These are phyloP conservation scores for Eucalyptus shirleyi DNA, from an alignment of 345 rosid genomes.

Conservation along the genomic window DNA sequence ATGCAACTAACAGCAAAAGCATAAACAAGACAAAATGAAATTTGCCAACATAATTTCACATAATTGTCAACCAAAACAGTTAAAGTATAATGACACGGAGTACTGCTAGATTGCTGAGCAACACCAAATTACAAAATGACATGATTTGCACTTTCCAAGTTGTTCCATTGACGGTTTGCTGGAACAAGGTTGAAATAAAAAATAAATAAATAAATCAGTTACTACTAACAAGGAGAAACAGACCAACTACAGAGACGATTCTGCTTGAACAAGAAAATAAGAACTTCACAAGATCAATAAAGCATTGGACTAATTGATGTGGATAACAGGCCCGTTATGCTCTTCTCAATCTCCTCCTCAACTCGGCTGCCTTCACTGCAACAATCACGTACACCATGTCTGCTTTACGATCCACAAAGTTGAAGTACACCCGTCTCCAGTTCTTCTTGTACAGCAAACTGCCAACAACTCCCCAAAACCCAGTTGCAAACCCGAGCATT, in stretches of 20 bases:
- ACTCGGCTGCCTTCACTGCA: neutral
- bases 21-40: neutral
- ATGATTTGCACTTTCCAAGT: neutral
- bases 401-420: neutral
- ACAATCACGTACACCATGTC: neutral
- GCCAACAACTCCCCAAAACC: neutral
- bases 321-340: neutral
- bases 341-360: neutral
- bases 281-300: neutral
- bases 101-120: neutral
- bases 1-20: neutral
- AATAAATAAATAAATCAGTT: no score
- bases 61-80: neutral
- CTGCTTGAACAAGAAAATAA: neutral
- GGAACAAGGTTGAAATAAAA: neutral
- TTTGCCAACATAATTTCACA: neutral
- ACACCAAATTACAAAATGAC: no score
- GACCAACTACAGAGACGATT: neutral
- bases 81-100: neutral
- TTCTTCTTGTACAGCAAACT: neutral
- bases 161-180: accelerated
- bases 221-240: neutral
- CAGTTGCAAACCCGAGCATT: neutral
- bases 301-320: neutral
- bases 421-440: neutral